phyloP scores from a whole-genome alignment of 192 early-diverging fungal genomes.

The Coemansia sp. region DNA sequence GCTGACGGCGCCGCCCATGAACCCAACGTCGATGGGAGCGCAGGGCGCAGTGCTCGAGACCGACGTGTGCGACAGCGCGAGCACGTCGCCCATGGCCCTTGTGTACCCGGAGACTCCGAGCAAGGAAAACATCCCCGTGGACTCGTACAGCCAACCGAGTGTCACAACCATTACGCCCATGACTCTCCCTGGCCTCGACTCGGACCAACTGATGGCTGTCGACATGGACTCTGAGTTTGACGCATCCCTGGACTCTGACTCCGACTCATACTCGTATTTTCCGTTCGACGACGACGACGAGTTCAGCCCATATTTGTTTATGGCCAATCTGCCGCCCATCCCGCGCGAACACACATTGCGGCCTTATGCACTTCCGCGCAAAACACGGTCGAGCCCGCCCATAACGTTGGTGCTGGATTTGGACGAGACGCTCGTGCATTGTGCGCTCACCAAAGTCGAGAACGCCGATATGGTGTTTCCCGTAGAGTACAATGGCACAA shows the following conservation, averaged over 20 bases:
- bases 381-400: conserved; percentile 60
- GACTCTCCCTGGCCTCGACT: background rate
- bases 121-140: conserved; percentile 52
- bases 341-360: conserved; percentile 57
- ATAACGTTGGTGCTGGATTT: conserved; percentile 69
- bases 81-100: conserved; percentile 23
- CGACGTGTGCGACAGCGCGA: conserved; percentile 22
- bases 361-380: conserved; percentile 60
- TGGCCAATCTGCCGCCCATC: conserved; percentile 61
- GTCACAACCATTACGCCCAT: conserved; percentile 13
- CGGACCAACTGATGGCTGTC: background rate
- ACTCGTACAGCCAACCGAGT: background rate
- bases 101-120: conserved; percentile 49
- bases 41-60: too few species aligned
- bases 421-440: conserved; percentile 74
- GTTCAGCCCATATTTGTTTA: conserved; percentile 56
- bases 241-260: conserved; percentile 23
- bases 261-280: conserved; percentile 32
- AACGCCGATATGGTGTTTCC: conserved; percentile 64
- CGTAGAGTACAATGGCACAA: conserved; percentile 64
- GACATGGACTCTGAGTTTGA: conserved; percentile 21
- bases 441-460: conserved; percentile 57
- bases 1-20: conserved; percentile 52
- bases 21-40: conserved; percentile 20
- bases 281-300: conserved; percentile 52